Percentiles rank a stretch among this genome's conserved stretches.
Evolutionary conservation across 257 asterid species (phyloP).

Genomic region (Fraxinus excelsior): DNA sequence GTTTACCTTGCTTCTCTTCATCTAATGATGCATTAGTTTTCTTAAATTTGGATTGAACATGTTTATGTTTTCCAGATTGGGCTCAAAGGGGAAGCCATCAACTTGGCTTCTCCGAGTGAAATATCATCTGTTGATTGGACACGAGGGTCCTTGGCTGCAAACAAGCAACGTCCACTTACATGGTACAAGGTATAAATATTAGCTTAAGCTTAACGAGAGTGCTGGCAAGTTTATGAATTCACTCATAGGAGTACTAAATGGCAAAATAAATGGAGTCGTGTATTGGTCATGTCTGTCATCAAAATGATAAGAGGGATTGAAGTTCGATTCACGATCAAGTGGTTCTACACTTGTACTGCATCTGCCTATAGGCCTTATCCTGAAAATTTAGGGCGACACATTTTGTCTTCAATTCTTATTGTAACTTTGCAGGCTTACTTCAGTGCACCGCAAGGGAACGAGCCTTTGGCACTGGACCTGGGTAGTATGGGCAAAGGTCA

Average conservation of each 20-base stretch:
- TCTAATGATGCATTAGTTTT: conserved; percentile 16
- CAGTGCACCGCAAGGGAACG: conserved; percentile 66
- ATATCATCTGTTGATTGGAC: conserved; percentile 63
- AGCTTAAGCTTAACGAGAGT: not conserved
- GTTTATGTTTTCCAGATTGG: conserved; percentile 52
- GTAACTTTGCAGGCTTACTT: conserved; percentile 63
- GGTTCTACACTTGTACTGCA: not conserved
- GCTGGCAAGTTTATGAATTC: not conserved
- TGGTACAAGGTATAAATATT: conserved; percentile 80
- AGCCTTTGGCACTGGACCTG: conserved; percentile 80
- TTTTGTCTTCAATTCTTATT: not conserved
- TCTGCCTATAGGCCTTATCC: not conserved
- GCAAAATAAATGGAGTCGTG: not conserved
- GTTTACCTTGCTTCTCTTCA: not conserved
- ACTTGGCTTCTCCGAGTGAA: conserved; percentile 61
- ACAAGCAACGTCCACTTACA: conserved; percentile 64
- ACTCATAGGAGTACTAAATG: not conserved
- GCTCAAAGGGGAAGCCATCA: conserved; percentile 79
- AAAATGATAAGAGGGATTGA: not conserved
- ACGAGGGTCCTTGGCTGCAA: conserved; percentile 46
- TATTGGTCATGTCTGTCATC: not conserved
- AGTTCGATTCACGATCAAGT: too few relatives aligned
- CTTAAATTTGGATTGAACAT: conserved; percentile 1
- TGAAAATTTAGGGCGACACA: not conserved
- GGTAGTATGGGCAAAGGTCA: conserved; percentile 92